phyloP scores from a whole-genome alignment of 371 early-diverging fungal species.

The Entomophthora muscae region DNA sequence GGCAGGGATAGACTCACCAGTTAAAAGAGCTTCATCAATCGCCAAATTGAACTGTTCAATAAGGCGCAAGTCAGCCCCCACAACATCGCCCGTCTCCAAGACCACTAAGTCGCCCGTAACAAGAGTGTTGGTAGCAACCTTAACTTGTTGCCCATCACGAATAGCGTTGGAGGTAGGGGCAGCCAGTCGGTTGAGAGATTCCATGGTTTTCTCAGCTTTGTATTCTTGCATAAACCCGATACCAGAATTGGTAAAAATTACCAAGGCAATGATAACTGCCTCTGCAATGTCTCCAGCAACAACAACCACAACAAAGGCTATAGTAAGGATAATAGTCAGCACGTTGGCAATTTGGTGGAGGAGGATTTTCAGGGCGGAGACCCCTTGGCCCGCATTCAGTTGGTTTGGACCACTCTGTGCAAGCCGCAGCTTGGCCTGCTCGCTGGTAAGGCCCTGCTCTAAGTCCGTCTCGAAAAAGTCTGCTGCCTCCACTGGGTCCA shows the following conservation, averaged over 20 bases:
- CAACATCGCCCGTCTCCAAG: conserved; percentile 70
- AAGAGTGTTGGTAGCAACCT: conserved; percentile 44
- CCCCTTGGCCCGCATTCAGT: conserved; percentile 38
- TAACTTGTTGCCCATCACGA: conserved; percentile 46
- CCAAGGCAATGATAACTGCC: conserved; percentile 44
- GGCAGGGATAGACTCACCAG: conserved; percentile 67
- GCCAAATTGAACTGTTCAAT: conserved; percentile 62
- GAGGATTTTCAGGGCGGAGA: conserved; percentile 48
- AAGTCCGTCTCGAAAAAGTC: conserved; percentile 29
- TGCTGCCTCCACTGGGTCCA: conserved; percentile 29
- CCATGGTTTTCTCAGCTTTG: conserved; percentile 75
- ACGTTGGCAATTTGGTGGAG: conserved; percentile 62
- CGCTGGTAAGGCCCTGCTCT: conserved; percentile 37
- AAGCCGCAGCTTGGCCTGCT: conserved; percentile 27
- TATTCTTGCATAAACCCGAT: conserved; percentile 81
- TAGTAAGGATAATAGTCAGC: conserved; percentile 65
- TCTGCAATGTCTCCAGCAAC: conserved; percentile 38
- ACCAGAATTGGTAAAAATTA: conserved; percentile 54
- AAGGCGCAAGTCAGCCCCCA: conserved; percentile 76
- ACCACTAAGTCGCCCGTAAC: conserved; percentile 79
- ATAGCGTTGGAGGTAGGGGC: conserved; percentile 61
- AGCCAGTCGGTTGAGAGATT: conserved; percentile 57
- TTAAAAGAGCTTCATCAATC: conserved; percentile 68
- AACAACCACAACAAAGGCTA: conserved; percentile 37
- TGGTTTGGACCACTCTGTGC: conserved; percentile 52